Evolutionary conservation across 352 stramenopile species (phyloP).

Genomic region (Globisporangium perplexum): DNA sequence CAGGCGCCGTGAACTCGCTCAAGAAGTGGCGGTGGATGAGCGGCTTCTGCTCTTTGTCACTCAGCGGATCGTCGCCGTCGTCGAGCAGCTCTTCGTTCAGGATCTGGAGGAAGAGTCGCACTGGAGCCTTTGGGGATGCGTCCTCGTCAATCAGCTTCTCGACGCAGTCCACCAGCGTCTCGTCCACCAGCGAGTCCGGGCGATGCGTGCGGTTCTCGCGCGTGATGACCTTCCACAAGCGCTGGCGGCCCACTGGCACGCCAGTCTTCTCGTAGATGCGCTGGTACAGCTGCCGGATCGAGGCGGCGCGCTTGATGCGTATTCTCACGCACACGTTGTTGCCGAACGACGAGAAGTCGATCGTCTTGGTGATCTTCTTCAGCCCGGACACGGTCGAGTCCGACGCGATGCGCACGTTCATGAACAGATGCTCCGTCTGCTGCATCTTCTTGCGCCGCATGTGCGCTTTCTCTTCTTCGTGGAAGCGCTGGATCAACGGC

Average conservation of each 20-base stretch:
- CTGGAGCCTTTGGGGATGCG: slow-evolving; percentile 50
- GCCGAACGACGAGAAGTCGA: slow-evolving; percentile 74
- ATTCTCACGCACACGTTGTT: slow-evolving; percentile 55
- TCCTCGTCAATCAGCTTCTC: slow-evolving; percentile 74
- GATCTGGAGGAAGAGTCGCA: slow-evolving; percentile 77
- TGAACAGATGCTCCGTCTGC: slow-evolving; percentile 80
- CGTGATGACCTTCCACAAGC: slow-evolving; percentile 83
- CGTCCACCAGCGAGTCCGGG: slow-evolving; percentile 51
- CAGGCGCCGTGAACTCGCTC: slow-evolving; percentile 48
- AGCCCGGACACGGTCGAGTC: slow-evolving; percentile 62
- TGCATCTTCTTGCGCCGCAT: slow-evolving; percentile 70
- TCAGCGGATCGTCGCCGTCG: slow-evolving; percentile 1
- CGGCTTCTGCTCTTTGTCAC: slow-evolving; percentile 4
- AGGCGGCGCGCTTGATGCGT: slow-evolving; percentile 54
- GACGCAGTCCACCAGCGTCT: slow-evolving; percentile 35
- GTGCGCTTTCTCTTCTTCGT: slow-evolving; percentile 68
- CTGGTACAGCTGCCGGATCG: slow-evolving; percentile 61
- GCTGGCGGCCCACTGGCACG: slow-evolving; percentile 54
- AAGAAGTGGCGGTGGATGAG: slow-evolving; percentile 51
- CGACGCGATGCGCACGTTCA: slow-evolving; percentile 73
- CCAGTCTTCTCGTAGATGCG: slow-evolving; percentile 58
- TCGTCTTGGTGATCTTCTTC: slow-evolving; percentile 65
- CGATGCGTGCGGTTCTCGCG: slow-evolving; percentile 80
- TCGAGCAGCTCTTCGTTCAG: neutral
- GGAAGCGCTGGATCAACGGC: slow-evolving; percentile 57